Percentiles rank a stretch among this genome's conserved stretches.
Conservation (phyloP, 108 stramenopile species). For the Discostella pseudostelligera region DNA sequence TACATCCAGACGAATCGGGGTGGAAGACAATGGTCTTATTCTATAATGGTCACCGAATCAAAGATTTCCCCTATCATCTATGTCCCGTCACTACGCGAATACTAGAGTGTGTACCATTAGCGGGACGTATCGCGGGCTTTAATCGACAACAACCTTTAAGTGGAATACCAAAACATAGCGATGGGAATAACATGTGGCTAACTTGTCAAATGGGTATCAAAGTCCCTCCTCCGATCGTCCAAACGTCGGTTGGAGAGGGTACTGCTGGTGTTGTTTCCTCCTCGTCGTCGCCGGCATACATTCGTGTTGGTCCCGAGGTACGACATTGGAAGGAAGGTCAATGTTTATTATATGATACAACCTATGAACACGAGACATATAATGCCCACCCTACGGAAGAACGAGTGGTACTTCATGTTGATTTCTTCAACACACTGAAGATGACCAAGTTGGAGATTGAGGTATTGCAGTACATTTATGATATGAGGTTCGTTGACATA, state of each 20-base stretch:
- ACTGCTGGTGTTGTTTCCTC: neutral
- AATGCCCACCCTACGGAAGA: conserved; percentile 73
- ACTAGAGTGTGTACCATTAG: conserved; percentile 77
- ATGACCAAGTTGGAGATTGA: conserved; percentile 81
- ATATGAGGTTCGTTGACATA: conserved; percentile 50
- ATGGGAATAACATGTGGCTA: conserved; percentile 92
- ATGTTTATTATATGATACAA: conserved; percentile 85
- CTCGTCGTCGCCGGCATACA: conserved; percentile 44
- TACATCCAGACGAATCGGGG: conserved; percentile 56
- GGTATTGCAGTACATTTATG: conserved; percentile 84
- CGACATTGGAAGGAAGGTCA: conserved; percentile 64
- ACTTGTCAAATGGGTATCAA: conserved; percentile 83
- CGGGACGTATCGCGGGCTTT: conserved; percentile 85
- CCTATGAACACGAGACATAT: conserved; percentile 82
- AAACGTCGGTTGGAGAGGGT: conserved; percentile 21
- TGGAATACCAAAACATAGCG: conserved; percentile 80
- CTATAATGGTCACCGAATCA: conserved; percentile 83
- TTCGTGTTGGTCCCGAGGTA: conserved; percentile 78
- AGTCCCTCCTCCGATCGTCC: conserved; percentile 42
- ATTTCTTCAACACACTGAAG: conserved; percentile 82
- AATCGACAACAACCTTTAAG: conserved; percentile 77
- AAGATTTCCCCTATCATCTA: conserved; percentile 85
- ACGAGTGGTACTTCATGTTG: conserved; percentile 84
- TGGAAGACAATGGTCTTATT: conserved; percentile 86
- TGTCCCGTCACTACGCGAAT: conserved; percentile 78